Evolutionary conservation across 805 yeast species (phyloP).

Genomic region (Komagataella mondaviorum): DNA sequence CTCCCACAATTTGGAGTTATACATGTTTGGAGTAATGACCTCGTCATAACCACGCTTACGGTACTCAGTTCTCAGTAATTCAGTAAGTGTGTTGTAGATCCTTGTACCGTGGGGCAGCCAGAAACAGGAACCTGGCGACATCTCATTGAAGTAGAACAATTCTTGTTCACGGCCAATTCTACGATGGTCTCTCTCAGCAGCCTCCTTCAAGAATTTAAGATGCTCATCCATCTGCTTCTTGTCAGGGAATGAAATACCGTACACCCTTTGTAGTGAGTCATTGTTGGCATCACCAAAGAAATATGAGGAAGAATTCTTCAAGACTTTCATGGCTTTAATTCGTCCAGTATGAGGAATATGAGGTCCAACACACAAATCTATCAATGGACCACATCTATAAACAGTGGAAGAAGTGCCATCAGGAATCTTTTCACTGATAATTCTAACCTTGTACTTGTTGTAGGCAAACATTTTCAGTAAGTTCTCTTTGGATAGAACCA

Average conservation of each 20-base stretch:
- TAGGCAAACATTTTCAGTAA: slow-evolving; percentile 86
- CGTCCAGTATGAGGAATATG: slow-evolving; percentile 96
- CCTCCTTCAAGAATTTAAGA: slow-evolving; percentile 88
- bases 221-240: slow-evolving; percentile 93
- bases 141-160: slow-evolving; percentile 85
- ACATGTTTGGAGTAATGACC: slow-evolving; percentile 98
- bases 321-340: slow-evolving; percentile 84
- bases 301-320: slow-evolving; percentile 93
- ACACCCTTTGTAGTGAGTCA: slow-evolving; percentile 93
- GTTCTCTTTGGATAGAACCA: slow-evolving; percentile 85
- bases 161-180: slow-evolving; percentile 95
- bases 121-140: slow-evolving; percentile 97
- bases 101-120: slow-evolving; percentile 99
- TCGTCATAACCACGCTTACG: slow-evolving; percentile 93
- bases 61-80: slow-evolving; percentile 72
- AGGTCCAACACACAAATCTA: slow-evolving; percentile 95
- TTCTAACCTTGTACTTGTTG: slow-evolving; percentile 88
- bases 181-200: slow-evolving; percentile 92
- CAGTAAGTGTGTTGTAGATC: slow-evolving; percentile 80
- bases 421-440: slow-evolving; percentile 80
- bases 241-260: slow-evolving; percentile 98
- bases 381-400: slow-evolving; percentile 94
- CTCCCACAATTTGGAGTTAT: slow-evolving; percentile 94
- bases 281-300: slow-evolving; percentile 87
- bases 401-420: slow-evolving; percentile 95